Conservation (phyloP, 2,329 filamentous ascomycete species). For the Mycogone perniciosa region DNA sequence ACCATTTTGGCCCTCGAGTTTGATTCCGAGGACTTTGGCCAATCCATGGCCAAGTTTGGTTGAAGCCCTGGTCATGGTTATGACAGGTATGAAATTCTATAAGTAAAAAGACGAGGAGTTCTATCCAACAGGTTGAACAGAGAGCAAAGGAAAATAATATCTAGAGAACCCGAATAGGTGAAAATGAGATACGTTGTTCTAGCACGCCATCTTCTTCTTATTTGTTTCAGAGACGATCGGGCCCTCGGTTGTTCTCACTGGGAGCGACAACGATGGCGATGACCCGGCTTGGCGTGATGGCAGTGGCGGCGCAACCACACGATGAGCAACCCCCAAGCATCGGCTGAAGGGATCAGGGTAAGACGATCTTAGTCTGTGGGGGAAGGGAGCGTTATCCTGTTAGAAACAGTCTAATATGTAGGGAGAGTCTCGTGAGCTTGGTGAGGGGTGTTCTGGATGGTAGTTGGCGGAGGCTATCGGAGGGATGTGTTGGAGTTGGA, state of each 20-base stretch:
- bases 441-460: conserved; percentile 2
- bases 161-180: background rate
- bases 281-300: conserved; percentile 1
- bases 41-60: conserved; percentile 64
- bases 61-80: conserved; percentile 29
- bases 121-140: background rate
- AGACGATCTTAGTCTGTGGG: background rate
- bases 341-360: conserved; percentile 3
- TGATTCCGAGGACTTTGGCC: conserved; percentile 78
- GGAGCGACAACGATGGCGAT: background rate
- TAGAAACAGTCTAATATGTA: background rate
- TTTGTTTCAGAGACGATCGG: background rate
- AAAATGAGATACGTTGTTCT: background rate
- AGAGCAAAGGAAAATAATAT: background rate
- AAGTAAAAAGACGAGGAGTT: conserved; percentile 5
- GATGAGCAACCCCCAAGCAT: background rate
- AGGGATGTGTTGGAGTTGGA: too few relatives aligned
- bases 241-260: background rate
- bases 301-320: background rate
- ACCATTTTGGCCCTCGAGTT: conserved; percentile 53
- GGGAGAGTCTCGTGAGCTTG: conserved; percentile 2
- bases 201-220: conserved; percentile 1
- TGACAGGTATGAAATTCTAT: background rate
- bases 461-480: background rate
- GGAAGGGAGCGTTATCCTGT: background rate